phyloP scores from a whole-genome alignment of 2,329 filamentous ascomycete species.

The Tolypocladium ophioglossoides region DNA sequence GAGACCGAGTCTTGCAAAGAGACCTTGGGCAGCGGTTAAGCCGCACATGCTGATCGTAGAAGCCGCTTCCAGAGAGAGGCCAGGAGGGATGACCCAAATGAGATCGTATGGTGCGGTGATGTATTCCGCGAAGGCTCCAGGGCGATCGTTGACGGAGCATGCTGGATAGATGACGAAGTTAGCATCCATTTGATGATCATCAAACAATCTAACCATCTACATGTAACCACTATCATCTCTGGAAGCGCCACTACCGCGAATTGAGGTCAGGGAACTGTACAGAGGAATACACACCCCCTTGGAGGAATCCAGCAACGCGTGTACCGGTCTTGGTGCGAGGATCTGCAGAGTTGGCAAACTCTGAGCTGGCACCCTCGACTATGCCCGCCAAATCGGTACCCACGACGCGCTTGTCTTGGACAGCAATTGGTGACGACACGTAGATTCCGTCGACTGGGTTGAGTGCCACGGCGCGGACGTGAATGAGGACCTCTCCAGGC shows the following conservation, averaged over 20 bases:
- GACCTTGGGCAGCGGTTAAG: slow-evolving; percentile 30
- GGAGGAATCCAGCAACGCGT: slow-evolving; percentile 29
- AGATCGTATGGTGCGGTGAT: slow-evolving; percentile 23
- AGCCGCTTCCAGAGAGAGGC: slow-evolving; percentile 23
- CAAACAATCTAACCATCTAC: background rate
- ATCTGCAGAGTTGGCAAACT: slow-evolving; percentile 6
- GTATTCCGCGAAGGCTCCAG: slow-evolving; percentile 34
- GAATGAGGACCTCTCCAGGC: slow-evolving; percentile 11
- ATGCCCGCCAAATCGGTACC: slow-evolving; percentile 31
- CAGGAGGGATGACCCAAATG: slow-evolving; percentile 23
- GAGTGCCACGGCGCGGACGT: slow-evolving; percentile 13
- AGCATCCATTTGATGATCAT: background rate
- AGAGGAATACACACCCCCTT: slow-evolving; percentile 18
- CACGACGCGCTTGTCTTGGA: slow-evolving; percentile 16
- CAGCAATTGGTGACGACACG: slow-evolving; percentile 20
- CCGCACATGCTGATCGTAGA: slow-evolving; percentile 28
- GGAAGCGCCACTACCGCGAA: background rate
- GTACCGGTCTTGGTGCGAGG: slow-evolving; percentile 13
- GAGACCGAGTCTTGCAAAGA: slow-evolving; percentile 26
- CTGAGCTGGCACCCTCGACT: slow-evolving; percentile 12
- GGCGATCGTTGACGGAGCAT: slow-evolving; percentile 27
- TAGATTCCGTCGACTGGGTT: slow-evolving; percentile 23
- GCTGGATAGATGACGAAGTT: slow-evolving; percentile 11
- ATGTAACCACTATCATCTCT: background rate
- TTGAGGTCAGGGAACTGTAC: background rate